Evolutionary conservation across 768 basidiomycete genomes (phyloP).

Genomic region (Podaxis pistillaris): DNA sequence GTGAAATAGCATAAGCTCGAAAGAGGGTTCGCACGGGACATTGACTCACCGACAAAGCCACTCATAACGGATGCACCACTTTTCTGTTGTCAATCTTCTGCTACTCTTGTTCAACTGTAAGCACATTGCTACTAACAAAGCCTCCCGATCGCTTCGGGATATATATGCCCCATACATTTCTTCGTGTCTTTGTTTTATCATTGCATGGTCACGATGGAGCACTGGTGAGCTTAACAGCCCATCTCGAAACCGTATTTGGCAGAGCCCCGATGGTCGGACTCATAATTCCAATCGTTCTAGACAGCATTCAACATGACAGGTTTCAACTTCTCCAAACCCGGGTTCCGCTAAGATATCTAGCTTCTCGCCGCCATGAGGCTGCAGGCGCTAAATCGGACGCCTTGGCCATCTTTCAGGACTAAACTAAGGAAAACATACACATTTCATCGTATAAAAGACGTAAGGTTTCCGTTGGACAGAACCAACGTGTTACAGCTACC

Average conservation of each 20-base stretch:
- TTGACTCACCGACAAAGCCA: too few species aligned
- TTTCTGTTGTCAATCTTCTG: background rate
- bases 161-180: too few species aligned
- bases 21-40: too few species aligned
- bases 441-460: background rate
- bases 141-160: too few species aligned
- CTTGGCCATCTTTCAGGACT: background rate
- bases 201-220: too few species aligned
- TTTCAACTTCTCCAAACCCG: background rate
- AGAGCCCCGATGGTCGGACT: background rate
- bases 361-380: background rate
- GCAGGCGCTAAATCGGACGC: background rate
- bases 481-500: background rate
- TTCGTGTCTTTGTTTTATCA: too few species aligned
- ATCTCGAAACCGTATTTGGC: too few species aligned
- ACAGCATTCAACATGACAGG: background rate
- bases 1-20: too few species aligned
- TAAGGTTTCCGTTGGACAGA: background rate
- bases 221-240: too few species aligned
- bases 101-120: background rate
- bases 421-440: background rate
- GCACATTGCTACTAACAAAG: background rate
- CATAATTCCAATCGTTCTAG: background rate
- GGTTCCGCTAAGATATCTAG: too few species aligned
- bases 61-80: too few species aligned